phyloP scores from a whole-genome alignment of 2,329 filamentous ascomycete genomes.

The Lomentospora prolificans region DNA sequence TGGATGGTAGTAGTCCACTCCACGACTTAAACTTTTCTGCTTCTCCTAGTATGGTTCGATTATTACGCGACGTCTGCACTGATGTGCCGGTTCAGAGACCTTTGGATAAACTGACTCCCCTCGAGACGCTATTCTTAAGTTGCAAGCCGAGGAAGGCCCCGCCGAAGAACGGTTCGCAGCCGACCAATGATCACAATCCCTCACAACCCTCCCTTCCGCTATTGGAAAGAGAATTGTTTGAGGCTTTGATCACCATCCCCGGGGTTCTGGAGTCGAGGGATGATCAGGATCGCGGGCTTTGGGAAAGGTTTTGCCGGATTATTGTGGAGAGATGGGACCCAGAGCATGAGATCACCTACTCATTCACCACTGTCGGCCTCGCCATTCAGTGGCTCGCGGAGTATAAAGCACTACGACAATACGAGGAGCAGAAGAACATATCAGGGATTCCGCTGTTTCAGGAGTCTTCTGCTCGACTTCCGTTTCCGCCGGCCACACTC shows the following conservation, averaged over 20 bases:
- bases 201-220: constrained; percentile 1
- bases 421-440: constrained; percentile 1
- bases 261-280: constrained; percentile 1
- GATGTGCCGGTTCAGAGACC: background rate
- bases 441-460: constrained; percentile 3
- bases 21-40: constrained; percentile 10
- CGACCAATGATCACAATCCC: background rate
- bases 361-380: background rate
- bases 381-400: background rate
- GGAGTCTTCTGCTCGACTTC: background rate
- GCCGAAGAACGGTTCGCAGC: background rate
- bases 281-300: constrained; percentile 4
- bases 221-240: background rate
- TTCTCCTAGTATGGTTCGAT: background rate
- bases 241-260: background rate
- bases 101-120: background rate
- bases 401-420: background rate
- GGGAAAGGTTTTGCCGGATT: constrained; percentile 6
- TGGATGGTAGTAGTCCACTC: constrained; percentile 5
- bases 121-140: constrained; percentile 9
- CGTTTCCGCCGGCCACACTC: background rate
- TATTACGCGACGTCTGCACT: constrained; percentile 5
- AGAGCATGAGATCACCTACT: background rate
- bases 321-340: background rate
- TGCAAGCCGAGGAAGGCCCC: background rate